phyloP scores from a whole-genome alignment of 305 asterid genomes.

The Salvia sclarea region DNA sequence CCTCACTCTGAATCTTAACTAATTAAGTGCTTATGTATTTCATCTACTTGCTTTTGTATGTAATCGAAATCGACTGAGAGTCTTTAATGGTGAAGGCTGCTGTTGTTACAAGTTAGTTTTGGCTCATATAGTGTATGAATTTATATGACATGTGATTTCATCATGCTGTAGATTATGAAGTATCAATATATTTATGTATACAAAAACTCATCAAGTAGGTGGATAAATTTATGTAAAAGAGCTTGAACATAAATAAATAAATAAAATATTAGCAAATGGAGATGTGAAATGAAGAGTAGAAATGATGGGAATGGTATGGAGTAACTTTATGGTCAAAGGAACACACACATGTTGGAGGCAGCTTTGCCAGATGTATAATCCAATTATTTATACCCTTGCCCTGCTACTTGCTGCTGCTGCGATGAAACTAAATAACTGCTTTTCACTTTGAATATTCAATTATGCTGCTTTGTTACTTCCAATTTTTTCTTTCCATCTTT shows the following conservation, averaged over 20 bases:
- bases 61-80: too few species aligned
- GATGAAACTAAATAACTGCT: constrained; percentile 22
- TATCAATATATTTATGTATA: too few species aligned
- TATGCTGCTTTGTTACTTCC: neutral
- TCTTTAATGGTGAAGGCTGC: too few species aligned
- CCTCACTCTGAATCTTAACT: neutral
- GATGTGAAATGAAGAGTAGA: neutral
- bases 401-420: neutral
- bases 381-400: neutral
- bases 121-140: neutral
- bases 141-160: too few species aligned
- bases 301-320: neutral
- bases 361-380: constrained; percentile 34
- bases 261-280: neutral
- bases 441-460: constrained; percentile 38
- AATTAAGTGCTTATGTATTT: neutral
- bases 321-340: constrained; percentile 47
- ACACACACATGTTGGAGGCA: constrained; percentile 46
- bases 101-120: neutral
- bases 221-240: neutral
- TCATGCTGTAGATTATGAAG: too few species aligned
- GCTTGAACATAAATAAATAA: neutral
- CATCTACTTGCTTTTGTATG: neutral
- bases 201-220: too few species aligned
- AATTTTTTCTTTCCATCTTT: neutral